These are phyloP conservation scores for Rhodotorula graminis DNA, from an alignment of 768 basidiomycete genomes.

Conservation along the genomic window DNA sequence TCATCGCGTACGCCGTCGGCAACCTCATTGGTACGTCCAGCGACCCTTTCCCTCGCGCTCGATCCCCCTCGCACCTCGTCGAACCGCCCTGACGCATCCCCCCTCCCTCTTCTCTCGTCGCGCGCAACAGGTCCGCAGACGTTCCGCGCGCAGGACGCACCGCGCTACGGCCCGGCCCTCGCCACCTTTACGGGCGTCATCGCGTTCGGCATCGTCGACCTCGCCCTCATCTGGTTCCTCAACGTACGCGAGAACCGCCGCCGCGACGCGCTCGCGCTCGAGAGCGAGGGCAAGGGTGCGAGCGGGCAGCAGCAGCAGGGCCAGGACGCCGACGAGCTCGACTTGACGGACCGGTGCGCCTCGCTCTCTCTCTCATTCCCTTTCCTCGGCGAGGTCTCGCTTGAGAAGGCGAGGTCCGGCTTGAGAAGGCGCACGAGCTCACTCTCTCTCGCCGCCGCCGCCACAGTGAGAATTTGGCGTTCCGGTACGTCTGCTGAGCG, in stretches of 20 bases:
- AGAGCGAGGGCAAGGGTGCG: too few species aligned
- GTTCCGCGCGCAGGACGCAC: conserved; percentile 3
- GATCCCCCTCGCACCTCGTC: too few species aligned
- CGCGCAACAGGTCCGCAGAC: conserved; percentile 4
- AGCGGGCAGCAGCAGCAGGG: neutral
- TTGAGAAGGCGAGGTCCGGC: neutral
- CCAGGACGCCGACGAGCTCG: conserved; percentile 6
- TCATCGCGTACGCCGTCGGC: conserved; percentile 36
- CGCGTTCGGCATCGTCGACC: neutral
- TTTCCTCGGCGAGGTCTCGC: too few species aligned
- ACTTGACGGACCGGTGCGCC: conserved; percentile 6
- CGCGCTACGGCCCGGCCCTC: conserved; percentile 7
- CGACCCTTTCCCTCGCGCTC: too few species aligned
- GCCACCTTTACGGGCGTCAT: neutral
- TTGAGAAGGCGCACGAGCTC: neutral
- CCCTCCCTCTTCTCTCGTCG: too few species aligned
- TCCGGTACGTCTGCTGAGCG: neutral
- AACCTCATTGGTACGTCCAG: conserved; percentile 7
- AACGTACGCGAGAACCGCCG: conserved; percentile 8
- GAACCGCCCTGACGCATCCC: too few species aligned
- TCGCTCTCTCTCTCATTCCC: neutral
- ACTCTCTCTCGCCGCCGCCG: neutral
- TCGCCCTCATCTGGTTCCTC: conserved; percentile 5
- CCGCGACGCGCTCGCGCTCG: neutral
- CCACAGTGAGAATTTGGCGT: conserved; percentile 6